Conservation (phyloP, 2,329 filamentous ascomycete species). For the Fusarium foetens region DNA sequence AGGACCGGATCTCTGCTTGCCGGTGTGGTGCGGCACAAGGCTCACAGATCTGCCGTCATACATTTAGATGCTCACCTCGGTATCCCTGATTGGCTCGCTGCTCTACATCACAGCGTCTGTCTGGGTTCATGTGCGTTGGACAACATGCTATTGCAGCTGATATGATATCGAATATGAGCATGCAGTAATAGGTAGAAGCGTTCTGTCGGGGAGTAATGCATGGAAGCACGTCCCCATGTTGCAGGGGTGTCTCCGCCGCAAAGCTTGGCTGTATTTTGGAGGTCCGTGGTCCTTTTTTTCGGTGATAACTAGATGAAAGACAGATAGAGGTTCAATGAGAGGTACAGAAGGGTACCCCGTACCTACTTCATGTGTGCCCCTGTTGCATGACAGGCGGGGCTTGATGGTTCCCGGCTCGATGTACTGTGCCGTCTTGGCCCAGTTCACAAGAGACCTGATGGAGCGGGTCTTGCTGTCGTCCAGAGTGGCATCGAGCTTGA, state of each 20-base stretch:
- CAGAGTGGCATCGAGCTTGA: slow-evolving; percentile 5
- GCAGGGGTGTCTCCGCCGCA: slow-evolving; percentile 25
- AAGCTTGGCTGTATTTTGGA: slow-evolving; percentile 25
- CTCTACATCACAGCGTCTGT: slow-evolving; percentile 32
- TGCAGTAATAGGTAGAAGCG: not conserved
- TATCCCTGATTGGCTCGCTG: slow-evolving; percentile 13
- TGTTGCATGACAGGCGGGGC: slow-evolving; percentile 29
- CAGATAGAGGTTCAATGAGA: slow-evolving; percentile 7
- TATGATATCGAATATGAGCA: not conserved
- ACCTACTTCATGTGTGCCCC: slow-evolving; percentile 28
- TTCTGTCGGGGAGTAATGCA: not conserved
- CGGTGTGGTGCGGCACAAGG: slow-evolving; percentile 20
- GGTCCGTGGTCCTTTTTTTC: slow-evolving; percentile 3
- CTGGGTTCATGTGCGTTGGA: not conserved
- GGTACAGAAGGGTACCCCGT: slow-evolving; percentile 30
- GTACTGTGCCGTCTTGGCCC: slow-evolving; percentile 30
- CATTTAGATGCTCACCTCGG: slow-evolving; percentile 23
- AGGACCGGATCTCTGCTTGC: slow-evolving; percentile 29
- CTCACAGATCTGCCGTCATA: slow-evolving; percentile 36
- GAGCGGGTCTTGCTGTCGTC: slow-evolving; percentile 15
- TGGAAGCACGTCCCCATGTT: slow-evolving; percentile 17
- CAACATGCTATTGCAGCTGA: slow-evolving; percentile 1
- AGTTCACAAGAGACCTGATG: slow-evolving; percentile 21
- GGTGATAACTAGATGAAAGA: slow-evolving; percentile 12
- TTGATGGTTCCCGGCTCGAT: slow-evolving; percentile 19